Evolutionary conservation across 2,329 filamentous ascomycete genomes (phyloP), one percentile per base, ranked within the genome.

Genomic region (Monilinia laxa): DNA sequence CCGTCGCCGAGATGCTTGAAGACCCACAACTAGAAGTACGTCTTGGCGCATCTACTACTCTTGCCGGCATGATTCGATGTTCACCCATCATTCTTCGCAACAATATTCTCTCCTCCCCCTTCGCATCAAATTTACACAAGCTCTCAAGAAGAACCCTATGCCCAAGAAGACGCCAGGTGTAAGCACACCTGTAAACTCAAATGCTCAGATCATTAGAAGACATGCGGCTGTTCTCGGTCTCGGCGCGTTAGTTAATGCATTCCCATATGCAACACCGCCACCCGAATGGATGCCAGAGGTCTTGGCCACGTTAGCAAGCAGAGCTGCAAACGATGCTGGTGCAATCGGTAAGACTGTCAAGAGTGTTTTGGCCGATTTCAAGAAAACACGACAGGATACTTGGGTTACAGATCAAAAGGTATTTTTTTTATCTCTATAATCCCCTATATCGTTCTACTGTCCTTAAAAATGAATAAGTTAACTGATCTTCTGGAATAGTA

Each of bases 341-440:
- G 89, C 96, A 67, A 93, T 99, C 65, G 95, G 95, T 3, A 97
- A 96, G 79, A 95, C 94, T 68, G 96, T 96, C 14, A 99, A 99
- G 84, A 86, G 85, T 23, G 93, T 97, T 47, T 81, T 99, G 71
- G 93, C 93, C 69, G 96, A 99, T 75, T 99, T 99, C 83, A 99
- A 99, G 82, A 99, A 99, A 86, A 99, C 95, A 56, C 88, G 95
- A 77, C 95, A 99, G 79, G 95, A 99, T 82, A 99, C 94, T 72
- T 99, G 95, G 95, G 90, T 90, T 74, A 94, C 97, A 68, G 95
- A 99, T 81, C 92, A 97, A 73, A 98, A 97, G 90, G 95, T 97
- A 81, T 79, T 87, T 79, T 79, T 66, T 62, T 62, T 28, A 28
- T 3, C 54, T 67, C n/a, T 60, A 23, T 16, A 47, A 25, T 42